Base-by-base conservation (phyloP, 2,329 filamentous ascomycete species). In the Xylariaceae sp. region DNA sequence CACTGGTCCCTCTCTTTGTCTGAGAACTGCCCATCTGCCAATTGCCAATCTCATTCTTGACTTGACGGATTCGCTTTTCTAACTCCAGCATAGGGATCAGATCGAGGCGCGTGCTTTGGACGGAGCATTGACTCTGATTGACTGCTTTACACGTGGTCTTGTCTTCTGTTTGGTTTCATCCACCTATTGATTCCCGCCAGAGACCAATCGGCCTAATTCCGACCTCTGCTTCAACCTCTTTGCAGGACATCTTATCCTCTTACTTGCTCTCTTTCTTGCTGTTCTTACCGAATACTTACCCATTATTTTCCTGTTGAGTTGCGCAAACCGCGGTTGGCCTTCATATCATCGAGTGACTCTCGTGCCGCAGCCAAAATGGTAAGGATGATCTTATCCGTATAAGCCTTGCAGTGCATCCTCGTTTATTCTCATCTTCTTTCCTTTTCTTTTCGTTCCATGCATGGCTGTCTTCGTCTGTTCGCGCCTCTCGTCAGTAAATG, bases 321-420 rank as follows among this genome's bases (percentile, higher is more conserved):
- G 17, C 34, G n/a, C 47, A 7, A n/a, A 39, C 41, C 39, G 13
- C 44, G 7, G 10, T 48, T 18, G 6, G 15, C n/a, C 37, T n/a
- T 47, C 23, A 5, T 30, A 23, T 30, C 17, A 3, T 34, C 15
- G 18, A 7, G 13, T 47, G 34, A 15, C 34, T 15, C 30, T 45
- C 10, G 3, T n/a, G 17, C 15, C n/a, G 15, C 13, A 47, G 45
- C n/a, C 57, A 60, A 47, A 13, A 64, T 64, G 62, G 62, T 64
- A 56, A 62, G 57, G 8, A 49, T 41, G 23, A 30, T 30, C 37
- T 41, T 17, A 15, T 30, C 5, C 23, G 23, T 30, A 30, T 30
- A 11, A 23, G 30, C 13, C 15, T 13, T 13, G 3, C 23, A 5
- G 5, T 8, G 6, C 18, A 18, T 54, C n/a, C 18, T 53, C 45